Evolutionary conservation across 371 early-diverging fungal genomes (phyloP), one percentile per base, ranked within the genome.

Genomic region (Chytridiales sp.): DNA sequence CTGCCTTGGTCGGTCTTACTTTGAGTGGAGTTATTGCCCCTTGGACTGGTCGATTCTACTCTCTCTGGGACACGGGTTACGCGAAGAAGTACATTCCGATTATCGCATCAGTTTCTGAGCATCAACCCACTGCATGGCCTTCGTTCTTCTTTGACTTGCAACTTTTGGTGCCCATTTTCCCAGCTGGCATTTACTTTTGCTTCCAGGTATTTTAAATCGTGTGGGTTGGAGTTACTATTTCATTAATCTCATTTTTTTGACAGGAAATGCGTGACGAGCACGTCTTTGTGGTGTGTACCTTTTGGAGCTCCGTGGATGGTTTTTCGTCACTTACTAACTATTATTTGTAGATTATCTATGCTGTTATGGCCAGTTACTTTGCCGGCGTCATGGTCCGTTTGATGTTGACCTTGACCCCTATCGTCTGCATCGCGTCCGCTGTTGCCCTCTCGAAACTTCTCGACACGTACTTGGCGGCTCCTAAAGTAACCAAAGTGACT

Each of bases 311-410:
- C 39, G n/a, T 38, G 35, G 2, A 34, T 5, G 39, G 17, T 22
- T 15, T n/a, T 47, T n/a, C 26, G 1, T 15, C 49, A 13, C 27
- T 22, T 15, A 22, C 31, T 26, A 15, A 9, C 19, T 27, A 13
- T 50, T 50, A 13, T 31, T 31, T 22, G 21, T 55, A 70, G 64
- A 92, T 98, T 56, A 79, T 99, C 0, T 99, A 98, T 73, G 82
- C 90, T 26, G 78, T 94, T 35, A 90, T 92, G 72, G 97, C 95
- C 11, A 88, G 95, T 9, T 99, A 99, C 81, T 99, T 99, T 84
- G 94, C 98, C n/a, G 95, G 98, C 57, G 98, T 99, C 62, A 99
- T 99, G 99, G 96, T 99, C 19, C 95, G 99, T 58, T 78, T 99
- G 58, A 95, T 99, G 85, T 78, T 99, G 47, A 97, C 99, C 0